A percentile compares a stretch with the other conserved stretches of the same genome.
These are phyloP conservation scores for Amyloporia xantha DNA, from an alignment of 768 basidiomycete genomes.

Conservation along the genomic window DNA sequence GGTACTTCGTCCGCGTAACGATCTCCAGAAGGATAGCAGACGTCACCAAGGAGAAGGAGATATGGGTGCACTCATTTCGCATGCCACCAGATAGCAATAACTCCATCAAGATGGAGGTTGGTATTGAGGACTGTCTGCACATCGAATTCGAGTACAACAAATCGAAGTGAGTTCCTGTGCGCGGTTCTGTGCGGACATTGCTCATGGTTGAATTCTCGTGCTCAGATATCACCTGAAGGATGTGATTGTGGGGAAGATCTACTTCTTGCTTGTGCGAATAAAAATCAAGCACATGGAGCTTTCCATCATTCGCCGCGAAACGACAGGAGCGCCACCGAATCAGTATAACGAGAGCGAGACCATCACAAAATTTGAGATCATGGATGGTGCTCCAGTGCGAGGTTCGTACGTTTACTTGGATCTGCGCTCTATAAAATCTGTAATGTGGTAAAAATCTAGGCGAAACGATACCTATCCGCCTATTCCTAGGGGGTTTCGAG, in stretches of 20 bases:
- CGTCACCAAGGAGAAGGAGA: constrained; percentile 84
- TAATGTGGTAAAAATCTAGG: too few species aligned
- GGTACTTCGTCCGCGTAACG: constrained; percentile 88
- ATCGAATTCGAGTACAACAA: constrained; percentile 99
- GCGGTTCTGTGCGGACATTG: background rate
- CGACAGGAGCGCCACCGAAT: constrained; percentile 95
- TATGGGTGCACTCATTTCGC: constrained; percentile 98
- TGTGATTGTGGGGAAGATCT: constrained; percentile 99
- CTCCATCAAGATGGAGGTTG: constrained; percentile 99
- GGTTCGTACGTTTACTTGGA: constrained; percentile 52
- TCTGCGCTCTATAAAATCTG: too few species aligned
- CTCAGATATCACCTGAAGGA: constrained; percentile 95
- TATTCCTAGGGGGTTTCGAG: constrained; percentile 98
- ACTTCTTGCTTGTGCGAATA: constrained; percentile 96
- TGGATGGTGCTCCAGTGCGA: constrained; percentile 98
- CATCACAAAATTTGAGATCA: constrained; percentile 98
- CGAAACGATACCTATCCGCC: constrained; percentile 95
- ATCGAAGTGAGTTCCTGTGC: constrained; percentile 78
- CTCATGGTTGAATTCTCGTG: background rate
- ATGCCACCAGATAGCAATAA: constrained; percentile 99
- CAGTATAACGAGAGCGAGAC: constrained; percentile 99
- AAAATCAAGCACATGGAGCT: constrained; percentile 99
- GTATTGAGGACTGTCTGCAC: constrained; percentile 97
- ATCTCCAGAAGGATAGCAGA: constrained; percentile 92
- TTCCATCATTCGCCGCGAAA: constrained; percentile 95